These are phyloP conservation scores for Sporothrix schenckii DNA, from an alignment of 2,329 filamentous ascomycete genomes.

Conservation along the genomic window DNA sequence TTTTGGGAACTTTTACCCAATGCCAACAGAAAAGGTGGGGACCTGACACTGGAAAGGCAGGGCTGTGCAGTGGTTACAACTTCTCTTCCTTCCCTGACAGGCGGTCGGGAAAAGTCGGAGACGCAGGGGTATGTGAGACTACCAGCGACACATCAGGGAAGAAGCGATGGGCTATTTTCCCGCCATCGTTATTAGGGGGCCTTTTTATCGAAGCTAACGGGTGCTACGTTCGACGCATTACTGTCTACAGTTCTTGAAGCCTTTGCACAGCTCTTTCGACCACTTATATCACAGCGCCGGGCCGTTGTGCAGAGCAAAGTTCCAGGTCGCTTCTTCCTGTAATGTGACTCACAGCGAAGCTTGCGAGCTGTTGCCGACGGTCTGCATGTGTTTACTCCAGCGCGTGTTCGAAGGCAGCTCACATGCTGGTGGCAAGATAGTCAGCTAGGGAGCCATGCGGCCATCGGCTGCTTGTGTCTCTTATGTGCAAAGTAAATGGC, in stretches of 20 bases:
- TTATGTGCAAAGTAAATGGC: background rate
- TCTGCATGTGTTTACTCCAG: constrained; percentile 15
- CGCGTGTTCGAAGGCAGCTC: background rate
- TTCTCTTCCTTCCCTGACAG: background rate
- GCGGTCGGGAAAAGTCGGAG: constrained; percentile 29
- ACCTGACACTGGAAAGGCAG: background rate
- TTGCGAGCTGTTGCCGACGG: background rate
- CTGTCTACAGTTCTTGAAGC: background rate
- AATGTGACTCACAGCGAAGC: constrained; percentile 24
- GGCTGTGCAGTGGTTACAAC: constrained; percentile 6
- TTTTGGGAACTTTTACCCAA: constrained; percentile 9
- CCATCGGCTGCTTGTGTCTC: background rate
- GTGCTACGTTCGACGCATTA: background rate
- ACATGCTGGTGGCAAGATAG: constrained; percentile 8
- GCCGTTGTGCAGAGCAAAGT: background rate
- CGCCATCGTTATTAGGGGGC: background rate
- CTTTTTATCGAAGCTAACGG: background rate
- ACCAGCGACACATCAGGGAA: background rate
- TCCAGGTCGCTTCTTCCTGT: background rate
- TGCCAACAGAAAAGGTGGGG: constrained; percentile 1
- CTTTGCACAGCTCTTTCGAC: background rate
- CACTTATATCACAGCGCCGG: background rate
- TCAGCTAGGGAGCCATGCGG: background rate
- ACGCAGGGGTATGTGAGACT: constrained; percentile 7
- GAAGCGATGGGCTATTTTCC: background rate